Base-by-base conservation (phyloP, 1,284 basidiomycete species). In the Inonotus obliquus region DNA sequence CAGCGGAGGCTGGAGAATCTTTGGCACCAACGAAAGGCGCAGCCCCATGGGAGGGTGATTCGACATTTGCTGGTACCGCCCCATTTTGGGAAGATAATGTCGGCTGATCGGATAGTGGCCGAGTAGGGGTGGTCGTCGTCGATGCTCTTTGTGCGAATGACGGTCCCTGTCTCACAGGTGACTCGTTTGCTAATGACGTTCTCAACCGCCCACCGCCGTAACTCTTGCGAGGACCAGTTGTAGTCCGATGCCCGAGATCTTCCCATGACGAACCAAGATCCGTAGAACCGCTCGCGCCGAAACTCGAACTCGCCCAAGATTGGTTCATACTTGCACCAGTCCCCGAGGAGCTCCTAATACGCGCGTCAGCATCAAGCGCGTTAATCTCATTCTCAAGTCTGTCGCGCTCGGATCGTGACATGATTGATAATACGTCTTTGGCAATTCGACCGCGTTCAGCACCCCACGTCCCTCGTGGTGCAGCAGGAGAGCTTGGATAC, bases 391-490 rank as follows among this genome's bases (percentile, higher is more conserved):
- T 71, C 65, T 86, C 83, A 0, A 85, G 71, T n/a, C 82, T 67
- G 25, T 72, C 72, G 25, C 82, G 76, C 67, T 90, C 87, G 0
- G 82, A 79, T 2, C 76, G 74, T 0, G 88, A 85, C 61, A 91
- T 76, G 0, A 83, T 76, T 2, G 78, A 75, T 63, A 87, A 77
- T 58, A 89, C 77, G 47, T 87, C 85, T 52, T 84, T 79, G 59
- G 94, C 84, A 79, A 90, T 89, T 66, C 84, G 80, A 21, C 81
- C 79, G 25, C 89, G 80, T 17, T 85, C 83, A 38, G 66, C 75
- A 57, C 70, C 66, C 62, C 71, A 76, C 62, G 57, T 66, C 39
- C 67, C 66, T 29, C 29, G 65, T 61, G 48, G 67, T 60, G 57
- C 62, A 6, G 63, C 68, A 32, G 67, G 67, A 2, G 73, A 75